A percentile compares a stretch with the other conserved stretches of the same genome.
Evolutionary conservation across 768 basidiomycete genomes (phyloP).

Genomic region (Tricholoma hemisulphureum): DNA sequence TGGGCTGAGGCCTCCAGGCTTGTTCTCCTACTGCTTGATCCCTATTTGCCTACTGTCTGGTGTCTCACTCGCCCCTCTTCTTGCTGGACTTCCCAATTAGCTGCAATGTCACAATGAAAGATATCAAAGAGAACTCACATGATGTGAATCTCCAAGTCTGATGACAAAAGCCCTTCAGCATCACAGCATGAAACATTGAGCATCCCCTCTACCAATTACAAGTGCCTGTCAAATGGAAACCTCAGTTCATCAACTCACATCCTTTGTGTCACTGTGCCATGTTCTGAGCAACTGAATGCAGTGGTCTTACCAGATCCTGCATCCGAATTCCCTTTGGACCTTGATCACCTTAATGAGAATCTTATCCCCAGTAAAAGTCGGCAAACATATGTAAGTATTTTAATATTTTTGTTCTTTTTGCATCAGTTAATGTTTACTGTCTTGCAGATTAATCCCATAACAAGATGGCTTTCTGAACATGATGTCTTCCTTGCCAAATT

Average conservation of each 20-base stretch:
- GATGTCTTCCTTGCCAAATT: conserved; percentile 3
- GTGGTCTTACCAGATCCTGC: neutral
- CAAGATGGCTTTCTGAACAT: neutral
- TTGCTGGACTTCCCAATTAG: no score
- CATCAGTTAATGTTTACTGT: neutral
- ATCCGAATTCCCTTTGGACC: neutral
- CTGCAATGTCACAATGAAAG: neutral
- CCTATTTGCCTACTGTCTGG: no score
- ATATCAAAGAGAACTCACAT: neutral
- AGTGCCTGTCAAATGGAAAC: neutral
- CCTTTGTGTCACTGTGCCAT: neutral
- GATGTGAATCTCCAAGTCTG: neutral
- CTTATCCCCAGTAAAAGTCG: neutral
- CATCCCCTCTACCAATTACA: neutral
- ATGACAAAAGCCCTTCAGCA: neutral
- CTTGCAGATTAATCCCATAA: neutral
- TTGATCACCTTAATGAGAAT: neutral
- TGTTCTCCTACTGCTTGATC: no score
- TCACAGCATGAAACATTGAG: neutral
- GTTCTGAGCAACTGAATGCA: neutral
- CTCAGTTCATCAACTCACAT: neutral
- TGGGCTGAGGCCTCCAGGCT: no score
- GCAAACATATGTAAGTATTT: neutral
- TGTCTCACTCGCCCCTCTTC: no score
- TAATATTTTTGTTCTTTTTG: neutral